These are phyloP conservation scores for Comarum palustre DNA, from an alignment of 306 rosid genomes.

Conservation along the genomic window DNA sequence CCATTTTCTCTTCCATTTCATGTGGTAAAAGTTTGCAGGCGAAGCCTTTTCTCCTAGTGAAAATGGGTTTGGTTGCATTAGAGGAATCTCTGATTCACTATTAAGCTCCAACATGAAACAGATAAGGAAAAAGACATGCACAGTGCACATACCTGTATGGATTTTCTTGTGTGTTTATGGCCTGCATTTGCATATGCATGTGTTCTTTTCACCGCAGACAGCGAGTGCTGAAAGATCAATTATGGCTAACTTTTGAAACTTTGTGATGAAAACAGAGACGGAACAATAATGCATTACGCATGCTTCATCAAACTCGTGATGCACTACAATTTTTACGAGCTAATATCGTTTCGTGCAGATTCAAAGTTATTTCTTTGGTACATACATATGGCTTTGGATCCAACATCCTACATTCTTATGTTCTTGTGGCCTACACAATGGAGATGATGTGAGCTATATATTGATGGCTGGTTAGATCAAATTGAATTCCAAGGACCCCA, in stretches of 20 bases:
- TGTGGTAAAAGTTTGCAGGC: neutral
- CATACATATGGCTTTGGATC: slow-evolving; percentile 31
- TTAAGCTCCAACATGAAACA: slow-evolving; percentile 1
- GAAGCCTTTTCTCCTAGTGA: neutral
- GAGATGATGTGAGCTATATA: neutral
- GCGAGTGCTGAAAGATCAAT: neutral
- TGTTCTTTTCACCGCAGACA: neutral
- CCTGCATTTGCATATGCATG: slow-evolving; percentile 15
- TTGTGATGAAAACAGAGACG: neutral
- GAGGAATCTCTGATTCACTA: neutral
- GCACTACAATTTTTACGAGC: slow-evolving; percentile 5
- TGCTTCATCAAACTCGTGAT: slow-evolving; percentile 7
- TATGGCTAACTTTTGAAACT: neutral
- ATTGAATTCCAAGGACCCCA: neutral
- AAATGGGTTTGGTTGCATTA: neutral
- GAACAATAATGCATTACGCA: slow-evolving; percentile 9
- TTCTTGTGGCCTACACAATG: slow-evolving; percentile 25
- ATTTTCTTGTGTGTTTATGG: neutral
- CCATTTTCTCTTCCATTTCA: neutral
- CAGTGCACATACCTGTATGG: neutral
- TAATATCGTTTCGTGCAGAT: neutral
- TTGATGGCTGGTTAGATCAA: slow-evolving; percentile 27
- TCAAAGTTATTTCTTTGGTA: neutral
- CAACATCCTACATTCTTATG: slow-evolving; percentile 32
- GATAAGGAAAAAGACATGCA: neutral